A percentile compares a stretch with the other conserved stretches of the same genome.
Evolutionary conservation across 2,329 filamentous ascomycete genomes (phyloP).

Genomic region (Zalaria obscura): DNA sequence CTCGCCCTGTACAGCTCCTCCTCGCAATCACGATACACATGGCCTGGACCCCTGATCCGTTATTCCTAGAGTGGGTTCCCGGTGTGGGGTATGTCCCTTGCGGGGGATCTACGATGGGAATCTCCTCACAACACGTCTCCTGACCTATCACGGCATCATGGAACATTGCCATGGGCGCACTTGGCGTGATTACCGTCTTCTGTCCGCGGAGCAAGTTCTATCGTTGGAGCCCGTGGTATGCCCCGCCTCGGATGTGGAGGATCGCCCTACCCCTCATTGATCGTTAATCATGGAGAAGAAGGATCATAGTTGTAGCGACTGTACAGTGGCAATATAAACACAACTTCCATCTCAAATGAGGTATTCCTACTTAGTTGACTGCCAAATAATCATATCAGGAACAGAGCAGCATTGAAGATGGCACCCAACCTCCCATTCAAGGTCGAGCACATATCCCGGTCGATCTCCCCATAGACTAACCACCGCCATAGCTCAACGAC

Average conservation of each 20-base stretch:
- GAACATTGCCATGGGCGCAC: background rate
- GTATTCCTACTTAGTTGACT: background rate
- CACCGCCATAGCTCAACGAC: slow-evolving; percentile 32
- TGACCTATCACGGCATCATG: background rate
- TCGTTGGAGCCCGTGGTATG: background rate
- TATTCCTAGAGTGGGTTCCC: too few species aligned
- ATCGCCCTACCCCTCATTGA: background rate
- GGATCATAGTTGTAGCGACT: background rate
- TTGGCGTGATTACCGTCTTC: background rate
- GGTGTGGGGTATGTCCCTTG: too few species aligned
- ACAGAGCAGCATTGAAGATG: slow-evolving; percentile 6
- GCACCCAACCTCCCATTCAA: slow-evolving; percentile 28
- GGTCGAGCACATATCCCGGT: slow-evolving; percentile 12
- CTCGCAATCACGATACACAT: too few species aligned
- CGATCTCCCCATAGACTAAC: background rate
- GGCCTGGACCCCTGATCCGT: too few species aligned
- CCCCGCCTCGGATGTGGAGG: too few species aligned
- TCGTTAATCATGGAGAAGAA: background rate
- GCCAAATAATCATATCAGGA: background rate
- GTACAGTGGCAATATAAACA: background rate
- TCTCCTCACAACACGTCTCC: background rate
- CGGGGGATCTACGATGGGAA: too few species aligned
- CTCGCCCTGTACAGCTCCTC: too few species aligned
- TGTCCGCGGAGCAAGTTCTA: background rate
- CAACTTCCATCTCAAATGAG: background rate